Evolutionary conservation across 1,284 basidiomycete species (phyloP).

Genomic region (Stereum hirsutum): DNA sequence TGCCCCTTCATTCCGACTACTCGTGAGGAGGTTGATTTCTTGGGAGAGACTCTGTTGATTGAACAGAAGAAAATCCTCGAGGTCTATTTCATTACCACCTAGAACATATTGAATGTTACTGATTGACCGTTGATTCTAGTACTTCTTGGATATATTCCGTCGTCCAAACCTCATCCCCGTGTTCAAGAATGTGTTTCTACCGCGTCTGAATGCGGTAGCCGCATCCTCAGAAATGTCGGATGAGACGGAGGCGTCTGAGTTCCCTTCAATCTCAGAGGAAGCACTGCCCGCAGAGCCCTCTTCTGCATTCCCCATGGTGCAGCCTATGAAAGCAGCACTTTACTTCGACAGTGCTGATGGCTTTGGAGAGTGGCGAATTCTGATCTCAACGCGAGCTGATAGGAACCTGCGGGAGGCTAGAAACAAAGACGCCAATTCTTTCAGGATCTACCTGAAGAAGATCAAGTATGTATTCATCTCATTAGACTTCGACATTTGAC

Average conservation of each 20-base stretch:
- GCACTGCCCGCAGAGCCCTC: neutral
- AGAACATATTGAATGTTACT: neutral
- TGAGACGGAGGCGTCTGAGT: neutral
- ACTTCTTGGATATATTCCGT: neutral
- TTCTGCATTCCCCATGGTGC: neutral
- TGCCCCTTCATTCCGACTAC: too few relatives aligned
- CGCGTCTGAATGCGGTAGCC: neutral
- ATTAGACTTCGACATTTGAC: neutral
- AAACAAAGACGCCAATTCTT: constrained; percentile 30
- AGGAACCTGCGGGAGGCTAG: constrained; percentile 31
- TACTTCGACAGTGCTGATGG: constrained; percentile 42
- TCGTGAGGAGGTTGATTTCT: too few relatives aligned
- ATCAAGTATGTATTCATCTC: constrained; percentile 32
- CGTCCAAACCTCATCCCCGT: neutral
- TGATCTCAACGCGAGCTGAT: constrained; percentile 36
- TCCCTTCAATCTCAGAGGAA: neutral
- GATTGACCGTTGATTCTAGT: neutral
- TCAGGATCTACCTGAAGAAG: constrained; percentile 45
- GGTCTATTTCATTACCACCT: neutral
- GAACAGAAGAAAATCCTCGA: neutral
- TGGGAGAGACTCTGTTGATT: too few relatives aligned
- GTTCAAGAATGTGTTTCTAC: neutral
- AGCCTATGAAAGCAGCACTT: constrained; percentile 35
- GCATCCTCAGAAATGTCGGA: neutral
- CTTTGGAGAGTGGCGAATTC: constrained; percentile 44